Conservation (phyloP, 2,329 filamentous ascomycete species). For the Colletotrichum tanaceti region DNA sequence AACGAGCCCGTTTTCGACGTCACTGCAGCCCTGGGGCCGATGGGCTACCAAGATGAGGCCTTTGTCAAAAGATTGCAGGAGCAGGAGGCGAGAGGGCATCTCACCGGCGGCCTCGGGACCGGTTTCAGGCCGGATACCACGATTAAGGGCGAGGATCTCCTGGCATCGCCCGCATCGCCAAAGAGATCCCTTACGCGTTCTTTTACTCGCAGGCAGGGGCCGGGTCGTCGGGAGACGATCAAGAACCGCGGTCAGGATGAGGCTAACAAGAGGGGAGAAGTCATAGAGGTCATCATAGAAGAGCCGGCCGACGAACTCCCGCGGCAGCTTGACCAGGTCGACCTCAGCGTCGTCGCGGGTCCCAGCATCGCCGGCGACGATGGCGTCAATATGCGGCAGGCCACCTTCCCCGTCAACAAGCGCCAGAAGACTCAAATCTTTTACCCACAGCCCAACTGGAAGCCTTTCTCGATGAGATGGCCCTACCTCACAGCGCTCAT, state of each 20-base stretch:
- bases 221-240: slow-evolving; percentile 56
- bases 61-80: slow-evolving; percentile 60
- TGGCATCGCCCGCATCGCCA: slow-evolving; percentile 51
- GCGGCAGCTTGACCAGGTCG: slow-evolving; percentile 53
- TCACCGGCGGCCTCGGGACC: slow-evolving; percentile 69
- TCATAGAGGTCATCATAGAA: slow-evolving; percentile 69
- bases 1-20: slow-evolving; percentile 57
- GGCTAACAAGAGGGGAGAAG: slow-evolving; percentile 69
- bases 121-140: slow-evolving; percentile 62
- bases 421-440: slow-evolving; percentile 62
- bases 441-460: slow-evolving; percentile 74
- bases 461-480: slow-evolving; percentile 73
- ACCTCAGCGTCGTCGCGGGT: slow-evolving; percentile 64
- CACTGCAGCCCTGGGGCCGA: slow-evolving; percentile 59
- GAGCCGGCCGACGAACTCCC: slow-evolving; percentile 36
- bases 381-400: slow-evolving; percentile 50
- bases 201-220: slow-evolving; percentile 52
- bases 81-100: slow-evolving; percentile 64
- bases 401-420: slow-evolving; percentile 51
- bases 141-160: slow-evolving; percentile 63
- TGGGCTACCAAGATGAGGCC: slow-evolving; percentile 55
- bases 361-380: slow-evolving; percentile 47
- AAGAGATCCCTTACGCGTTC: slow-evolving; percentile 54
- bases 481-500: slow-evolving; percentile 68
- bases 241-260: slow-evolving; percentile 66